A percentile compares a stretch with the other conserved stretches of the same genome.
These are phyloP conservation scores for Vanrija sp. DNA, from an alignment of 1,284 basidiomycete species.

Conservation along the genomic window DNA sequence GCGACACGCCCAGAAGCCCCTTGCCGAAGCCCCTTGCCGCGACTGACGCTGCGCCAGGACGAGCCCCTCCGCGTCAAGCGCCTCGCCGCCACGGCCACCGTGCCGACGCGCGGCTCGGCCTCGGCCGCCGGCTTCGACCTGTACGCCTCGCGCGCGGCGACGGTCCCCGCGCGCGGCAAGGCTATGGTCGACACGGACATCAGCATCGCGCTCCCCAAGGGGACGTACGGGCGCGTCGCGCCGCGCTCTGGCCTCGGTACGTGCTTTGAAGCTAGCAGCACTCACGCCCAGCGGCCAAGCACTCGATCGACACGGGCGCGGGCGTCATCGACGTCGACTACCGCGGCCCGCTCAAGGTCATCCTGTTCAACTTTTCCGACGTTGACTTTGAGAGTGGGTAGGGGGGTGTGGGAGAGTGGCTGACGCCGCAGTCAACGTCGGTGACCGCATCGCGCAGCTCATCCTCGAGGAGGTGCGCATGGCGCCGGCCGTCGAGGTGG, in stretches of 20 bases:
- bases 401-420: neutral
- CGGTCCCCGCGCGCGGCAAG: constrained; percentile 79
- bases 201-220: constrained; percentile 90
- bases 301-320: constrained; percentile 96
- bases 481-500: constrained; percentile 80
- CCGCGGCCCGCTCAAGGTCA: constrained; percentile 82
- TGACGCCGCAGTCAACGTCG: constrained; percentile 67
- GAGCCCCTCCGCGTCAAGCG: constrained; percentile 72
- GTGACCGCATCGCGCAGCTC: constrained; percentile 92
- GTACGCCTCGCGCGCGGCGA: constrained; percentile 74
- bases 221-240: constrained; percentile 94
- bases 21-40: no score
- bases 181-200: constrained; percentile 88
- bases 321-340: constrained; percentile 98
- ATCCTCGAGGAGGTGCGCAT: constrained; percentile 88
- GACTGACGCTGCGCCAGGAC: no score
- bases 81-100: constrained; percentile 72
- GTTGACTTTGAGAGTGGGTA: constrained; percentile 76
- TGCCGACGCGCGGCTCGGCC: constrained; percentile 84
- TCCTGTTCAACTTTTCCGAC: constrained; percentile 89
- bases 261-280: constrained; percentile 8
- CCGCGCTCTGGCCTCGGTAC: constrained; percentile 91
- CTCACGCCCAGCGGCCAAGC: constrained; percentile 71
- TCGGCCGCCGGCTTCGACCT: constrained; percentile 93
- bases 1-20: no score